Conservation (phyloP, 1,284 basidiomycete genomes). For the Marasmius oreades region DNA sequence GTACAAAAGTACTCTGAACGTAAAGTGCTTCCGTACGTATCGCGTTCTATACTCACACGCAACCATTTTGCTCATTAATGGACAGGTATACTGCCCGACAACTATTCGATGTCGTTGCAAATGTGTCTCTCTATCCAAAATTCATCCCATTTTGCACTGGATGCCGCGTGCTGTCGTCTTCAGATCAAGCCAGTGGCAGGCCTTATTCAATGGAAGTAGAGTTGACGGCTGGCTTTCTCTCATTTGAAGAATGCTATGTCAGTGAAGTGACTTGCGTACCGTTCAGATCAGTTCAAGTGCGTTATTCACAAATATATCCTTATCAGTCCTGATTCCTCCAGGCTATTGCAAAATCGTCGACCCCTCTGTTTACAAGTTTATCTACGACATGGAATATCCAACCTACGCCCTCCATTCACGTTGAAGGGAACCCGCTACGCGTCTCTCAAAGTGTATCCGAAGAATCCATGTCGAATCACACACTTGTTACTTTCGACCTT, state of each 20-base stretch:
- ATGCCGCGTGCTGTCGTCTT: slow-evolving; percentile 61
- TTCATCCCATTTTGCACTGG: slow-evolving; percentile 90
- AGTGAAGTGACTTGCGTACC: slow-evolving; percentile 82
- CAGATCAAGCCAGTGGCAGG: slow-evolving; percentile 21
- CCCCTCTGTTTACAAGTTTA: slow-evolving; percentile 84
- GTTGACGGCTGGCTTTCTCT: slow-evolving; percentile 85
- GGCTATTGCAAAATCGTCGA: slow-evolving; percentile 79
- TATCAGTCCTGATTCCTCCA: slow-evolving; percentile 21
- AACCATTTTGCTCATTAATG: slow-evolving; percentile 5
- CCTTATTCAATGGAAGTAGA: slow-evolving; percentile 74
- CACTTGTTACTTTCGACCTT: slow-evolving; percentile 78
- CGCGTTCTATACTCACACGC: slow-evolving; percentile 10
- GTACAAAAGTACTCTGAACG: slow-evolving; percentile 38
- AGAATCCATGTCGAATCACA: slow-evolving; percentile 30
- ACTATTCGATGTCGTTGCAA: slow-evolving; percentile 84
- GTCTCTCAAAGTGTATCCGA: slow-evolving; percentile 32
- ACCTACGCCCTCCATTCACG: slow-evolving; percentile 31
- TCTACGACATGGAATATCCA: slow-evolving; percentile 81
- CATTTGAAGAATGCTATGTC: slow-evolving; percentile 85
- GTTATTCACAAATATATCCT: slow-evolving; percentile 25
- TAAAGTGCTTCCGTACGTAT: slow-evolving; percentile 73
- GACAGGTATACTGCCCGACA: slow-evolving; percentile 63
- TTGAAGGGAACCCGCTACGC: slow-evolving; percentile 33
- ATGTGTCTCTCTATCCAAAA: slow-evolving; percentile 80
- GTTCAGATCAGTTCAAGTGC: slow-evolving; percentile 74